Conservation (phyloP, 2,329 filamentous ascomycete species). For the Fusarium subglutinans region DNA sequence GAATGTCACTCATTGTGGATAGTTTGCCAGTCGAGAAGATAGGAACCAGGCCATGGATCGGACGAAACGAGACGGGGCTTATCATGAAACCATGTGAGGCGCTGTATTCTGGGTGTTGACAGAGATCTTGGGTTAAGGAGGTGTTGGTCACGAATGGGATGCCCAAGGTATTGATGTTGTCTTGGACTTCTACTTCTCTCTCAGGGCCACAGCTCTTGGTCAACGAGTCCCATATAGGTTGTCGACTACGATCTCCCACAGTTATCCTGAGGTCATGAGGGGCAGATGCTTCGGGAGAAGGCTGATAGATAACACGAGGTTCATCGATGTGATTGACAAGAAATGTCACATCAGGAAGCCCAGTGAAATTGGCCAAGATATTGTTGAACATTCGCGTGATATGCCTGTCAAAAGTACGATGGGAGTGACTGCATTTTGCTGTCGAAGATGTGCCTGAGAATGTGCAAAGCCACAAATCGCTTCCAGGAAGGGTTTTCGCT, state of each 20-base stretch:
- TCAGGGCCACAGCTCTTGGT: conserved; percentile 42
- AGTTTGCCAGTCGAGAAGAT: conserved; percentile 56
- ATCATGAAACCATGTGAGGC: conserved; percentile 57
- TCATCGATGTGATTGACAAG: conserved; percentile 60
- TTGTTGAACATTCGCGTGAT: conserved; percentile 45
- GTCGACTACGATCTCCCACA: conserved; percentile 36
- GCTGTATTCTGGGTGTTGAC: conserved; percentile 55
- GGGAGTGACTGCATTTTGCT: conserved; percentile 47
- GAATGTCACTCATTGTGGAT: conserved; percentile 60
- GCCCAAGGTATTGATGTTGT: conserved; percentile 33
- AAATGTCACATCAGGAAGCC: conserved; percentile 52
- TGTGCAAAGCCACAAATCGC: conserved; percentile 51
- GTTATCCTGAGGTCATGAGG: neutral
- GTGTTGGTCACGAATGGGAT: conserved; percentile 51
- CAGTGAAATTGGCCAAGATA: conserved; percentile 38
- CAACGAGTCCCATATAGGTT: conserved; percentile 45
- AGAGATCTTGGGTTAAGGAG: conserved; percentile 49
- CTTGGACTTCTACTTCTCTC: neutral
- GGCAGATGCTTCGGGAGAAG: neutral
- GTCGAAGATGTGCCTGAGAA: conserved; percentile 39
- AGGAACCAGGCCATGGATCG: conserved; percentile 54
- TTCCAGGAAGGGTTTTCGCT: conserved; percentile 35
- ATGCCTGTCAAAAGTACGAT: conserved; percentile 47
- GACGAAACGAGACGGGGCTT: conserved; percentile 52
- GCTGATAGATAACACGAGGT: conserved; percentile 51